Base-by-base conservation (phyloP, 768 basidiomycete genomes). In the Mycena floridula region DNA sequence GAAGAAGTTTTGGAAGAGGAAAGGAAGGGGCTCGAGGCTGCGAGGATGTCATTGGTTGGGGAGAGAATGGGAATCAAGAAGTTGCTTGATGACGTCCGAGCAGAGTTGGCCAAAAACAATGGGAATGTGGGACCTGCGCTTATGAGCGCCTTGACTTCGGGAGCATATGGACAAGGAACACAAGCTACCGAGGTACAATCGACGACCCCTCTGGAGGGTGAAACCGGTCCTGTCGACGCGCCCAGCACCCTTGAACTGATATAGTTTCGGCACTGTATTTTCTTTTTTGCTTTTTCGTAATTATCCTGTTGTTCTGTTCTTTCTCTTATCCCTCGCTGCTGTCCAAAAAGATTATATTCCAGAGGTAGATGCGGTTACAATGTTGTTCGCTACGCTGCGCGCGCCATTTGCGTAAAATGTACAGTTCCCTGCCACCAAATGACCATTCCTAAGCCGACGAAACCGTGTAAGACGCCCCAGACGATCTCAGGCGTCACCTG, bases 1-100 rank as follows among this genome's bases (percentile, higher is more conserved):
- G 96, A 99, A 60, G 85, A 88, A 39, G 68, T 92, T 7, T 69
- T 99, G 42, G 96, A 98, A 60, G 85, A 90, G 42, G 96, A 99
- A 64, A 76, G 92, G 45, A 77, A 85, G 49, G 71, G 79, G 26
- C 65, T 99, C 36, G 96, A 99, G 70, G 80, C 82, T 38, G 82
- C 86, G 18, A 76, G 89, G 44, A 73, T 89, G 65, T 75, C 81
- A 28, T 67, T 98, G 32, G 80, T 89, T 43, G 82, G 75, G 54
- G 95, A 98, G 59, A 76, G 91, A 42, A 60, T 83, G 42, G 76
- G 74, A 32, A 55, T 91, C 43, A 84, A 81, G 63, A 81, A 76
- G 59, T 75, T 81, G 72, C 61, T 91, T 40, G 89, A 91, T 32
- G 69, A 66, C 5, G 80, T 89, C 6, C 67, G 76, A 40, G 61